Evolutionary conservation across 2,329 filamentous ascomycete species (phyloP).

Genomic region (Ampelomyces quisqualis): DNA sequence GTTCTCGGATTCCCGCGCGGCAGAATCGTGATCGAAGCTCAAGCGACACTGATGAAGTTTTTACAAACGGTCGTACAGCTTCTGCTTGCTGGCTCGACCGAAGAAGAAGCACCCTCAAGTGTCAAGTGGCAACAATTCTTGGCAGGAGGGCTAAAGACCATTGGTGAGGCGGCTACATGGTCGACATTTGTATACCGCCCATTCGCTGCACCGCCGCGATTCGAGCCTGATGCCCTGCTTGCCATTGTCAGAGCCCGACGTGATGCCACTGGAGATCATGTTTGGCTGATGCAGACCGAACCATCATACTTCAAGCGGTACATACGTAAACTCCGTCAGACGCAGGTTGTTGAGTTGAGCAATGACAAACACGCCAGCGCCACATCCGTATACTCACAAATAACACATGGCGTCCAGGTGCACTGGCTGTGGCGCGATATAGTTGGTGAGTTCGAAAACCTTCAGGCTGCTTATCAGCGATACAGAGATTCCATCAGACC

Average conservation of each 20-base stretch:
- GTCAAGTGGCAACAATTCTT: slow-evolving; percentile 7
- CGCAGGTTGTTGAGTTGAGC: neutral
- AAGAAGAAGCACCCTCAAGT: neutral
- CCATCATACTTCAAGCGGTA: slow-evolving; percentile 15
- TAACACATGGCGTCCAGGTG: slow-evolving; percentile 1
- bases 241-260: slow-evolving; percentile 10
- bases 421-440: slow-evolving; percentile 12
- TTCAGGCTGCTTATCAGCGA: slow-evolving; percentile 1
- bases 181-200: slow-evolving; percentile 13
- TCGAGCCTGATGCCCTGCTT: slow-evolving; percentile 15
- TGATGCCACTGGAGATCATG: slow-evolving; percentile 19
- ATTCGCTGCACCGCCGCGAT: slow-evolving; percentile 13
- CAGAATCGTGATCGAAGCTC: neutral
- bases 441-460: slow-evolving; percentile 7
- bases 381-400: neutral
- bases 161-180: slow-evolving; percentile 8
- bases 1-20: neutral
- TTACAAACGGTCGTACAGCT: neutral
- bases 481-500: slow-evolving; percentile 8
- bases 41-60: neutral
- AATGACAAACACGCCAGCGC: neutral
- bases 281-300: slow-evolving; percentile 28
- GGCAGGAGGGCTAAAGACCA: slow-evolving; percentile 6
- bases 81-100: neutral
- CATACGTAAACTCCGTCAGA: slow-evolving; percentile 1